Base-by-base conservation (phyloP, 2,329 filamentous ascomycete species). In the Conoideocrella luteorostrata region DNA sequence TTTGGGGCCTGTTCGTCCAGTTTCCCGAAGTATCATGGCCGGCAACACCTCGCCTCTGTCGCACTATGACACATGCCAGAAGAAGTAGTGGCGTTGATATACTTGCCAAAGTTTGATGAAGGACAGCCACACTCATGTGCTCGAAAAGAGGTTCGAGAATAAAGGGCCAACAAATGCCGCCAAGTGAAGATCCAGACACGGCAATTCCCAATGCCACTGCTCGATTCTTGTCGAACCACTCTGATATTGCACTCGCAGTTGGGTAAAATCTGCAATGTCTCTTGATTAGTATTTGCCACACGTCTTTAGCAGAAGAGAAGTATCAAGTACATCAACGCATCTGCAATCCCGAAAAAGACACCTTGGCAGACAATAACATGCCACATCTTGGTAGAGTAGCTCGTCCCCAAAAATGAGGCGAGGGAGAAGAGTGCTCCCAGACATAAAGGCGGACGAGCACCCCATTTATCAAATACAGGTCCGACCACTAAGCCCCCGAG, bases 361-460 rank as follows among this genome's bases (percentile, higher is more conserved):
- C 71, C 68, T 42, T 71, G 68, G 0, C 62, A 50, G 2, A 69
- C 45, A 1, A 71, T 49, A 5, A 64, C 46, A 37, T 70, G 66
- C 45, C 56, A 66, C 46, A 63, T 70, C 3, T 54, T 45, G 5
- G 41, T 56, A 1, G 57, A 56, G 24, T 63, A 56, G 39, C 54
- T 58, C 5, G 57, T 50, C 47, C 58, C 54, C 45, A 69, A 60
- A 46, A 67, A 61, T 0, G 70, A 64, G 5, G 65, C 49, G 12
- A 69, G 51, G 7, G 59, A 59, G 1, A 68, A 46, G 21, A 62
- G 49, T 1, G 58, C 53, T 5, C 70, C 70, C 1, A 59, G 38
- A 5, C 59, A 33, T 40, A 72, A 52, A 2, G 70, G 51, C 4
- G 39, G 50, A 7, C 58, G 56, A 11, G 67, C 58, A 20, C 67